A percentile compares a stretch with the other conserved stretches of the same genome.
These are phyloP conservation scores for Mrakiaceae sp. DNA, from an alignment of 1,284 basidiomycete genomes.

Conservation along the genomic window DNA sequence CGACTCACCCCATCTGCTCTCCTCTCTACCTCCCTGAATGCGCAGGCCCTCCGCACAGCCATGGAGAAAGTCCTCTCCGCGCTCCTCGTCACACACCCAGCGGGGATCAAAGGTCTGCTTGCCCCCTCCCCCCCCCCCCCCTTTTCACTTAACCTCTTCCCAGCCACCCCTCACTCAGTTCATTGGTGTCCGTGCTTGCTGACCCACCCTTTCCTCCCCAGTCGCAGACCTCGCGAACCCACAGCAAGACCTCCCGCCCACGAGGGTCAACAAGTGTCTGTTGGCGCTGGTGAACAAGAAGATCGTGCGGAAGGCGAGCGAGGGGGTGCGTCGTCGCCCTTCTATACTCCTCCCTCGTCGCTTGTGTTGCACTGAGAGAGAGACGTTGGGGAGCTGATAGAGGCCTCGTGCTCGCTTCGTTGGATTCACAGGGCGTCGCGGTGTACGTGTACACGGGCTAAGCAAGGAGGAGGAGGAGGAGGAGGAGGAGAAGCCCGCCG, in stretches of 20 bases:
- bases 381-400: background rate
- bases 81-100: background rate
- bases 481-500: background rate
- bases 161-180: constrained; percentile 7
- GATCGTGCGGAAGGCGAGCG: constrained; percentile 53
- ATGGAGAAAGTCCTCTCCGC: constrained; percentile 54
- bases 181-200: background rate
- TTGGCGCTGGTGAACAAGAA: constrained; percentile 83
- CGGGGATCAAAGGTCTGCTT: background rate
- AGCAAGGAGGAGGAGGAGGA: background rate
- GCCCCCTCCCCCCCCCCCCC: background rate
- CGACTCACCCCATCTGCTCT: background rate
- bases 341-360: background rate
- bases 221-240: constrained; percentile 67
- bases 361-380: background rate
- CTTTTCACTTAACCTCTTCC: constrained; percentile 3
- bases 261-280: constrained; percentile 81
- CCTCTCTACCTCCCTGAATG: background rate
- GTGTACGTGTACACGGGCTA: background rate
- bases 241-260: constrained; percentile 66
- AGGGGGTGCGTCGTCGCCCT: constrained; percentile 31
- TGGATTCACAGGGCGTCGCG: constrained; percentile 3
- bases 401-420: background rate
- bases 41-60: constrained; percentile 54
- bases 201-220: constrained; percentile 27